These are phyloP conservation scores for Vigna reflexopilosa DNA, from an alignment of 306 rosid species.

Conservation along the genomic window DNA sequence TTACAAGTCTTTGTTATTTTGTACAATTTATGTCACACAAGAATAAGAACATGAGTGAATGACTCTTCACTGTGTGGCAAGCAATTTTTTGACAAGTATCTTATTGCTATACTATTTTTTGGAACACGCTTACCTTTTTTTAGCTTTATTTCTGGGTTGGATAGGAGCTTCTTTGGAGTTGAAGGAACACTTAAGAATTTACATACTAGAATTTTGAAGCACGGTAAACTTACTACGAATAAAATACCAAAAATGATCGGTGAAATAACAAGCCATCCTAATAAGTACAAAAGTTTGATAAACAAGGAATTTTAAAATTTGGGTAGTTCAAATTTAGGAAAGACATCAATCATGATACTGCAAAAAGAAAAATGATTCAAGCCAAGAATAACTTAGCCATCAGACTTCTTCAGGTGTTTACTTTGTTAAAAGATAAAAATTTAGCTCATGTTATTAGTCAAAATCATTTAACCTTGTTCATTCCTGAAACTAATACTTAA, in stretches of 20 bases:
- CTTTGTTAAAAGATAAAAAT: too few relatives aligned
- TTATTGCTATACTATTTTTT: constrained; percentile 42
- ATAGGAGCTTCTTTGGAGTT: constrained; percentile 57
- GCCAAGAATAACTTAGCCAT: too few relatives aligned
- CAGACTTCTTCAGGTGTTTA: too few relatives aligned
- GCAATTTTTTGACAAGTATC: not conserved
- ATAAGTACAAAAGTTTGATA: constrained; percentile 59
- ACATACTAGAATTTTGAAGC: constrained; percentile 70
- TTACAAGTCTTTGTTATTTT: constrained; percentile 9
- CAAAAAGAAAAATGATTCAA: too few relatives aligned
- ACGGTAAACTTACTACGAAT: constrained; percentile 63
- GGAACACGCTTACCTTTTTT: constrained; percentile 67
- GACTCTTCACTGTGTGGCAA: not conserved
- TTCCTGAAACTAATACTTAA: too few relatives aligned
- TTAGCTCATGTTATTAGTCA: too few relatives aligned
- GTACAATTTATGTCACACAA: constrained; percentile 41
- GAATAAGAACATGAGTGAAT: constrained; percentile 20
- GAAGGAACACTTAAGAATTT: constrained; percentile 62
- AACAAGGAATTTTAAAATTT: constrained; percentile 15
- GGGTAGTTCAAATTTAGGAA: constrained; percentile 14
- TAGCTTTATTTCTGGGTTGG: constrained; percentile 55
- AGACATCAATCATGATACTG: constrained; percentile 15
- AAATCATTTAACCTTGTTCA: too few relatives aligned
- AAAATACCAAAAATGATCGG: constrained; percentile 68
- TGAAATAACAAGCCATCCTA: constrained; percentile 83